Evolutionary conservation across 495 filamentous ascomycete genomes (phyloP), one percentile per base, ranked within the genome.

Genomic region (Talaromyces ruber): DNA sequence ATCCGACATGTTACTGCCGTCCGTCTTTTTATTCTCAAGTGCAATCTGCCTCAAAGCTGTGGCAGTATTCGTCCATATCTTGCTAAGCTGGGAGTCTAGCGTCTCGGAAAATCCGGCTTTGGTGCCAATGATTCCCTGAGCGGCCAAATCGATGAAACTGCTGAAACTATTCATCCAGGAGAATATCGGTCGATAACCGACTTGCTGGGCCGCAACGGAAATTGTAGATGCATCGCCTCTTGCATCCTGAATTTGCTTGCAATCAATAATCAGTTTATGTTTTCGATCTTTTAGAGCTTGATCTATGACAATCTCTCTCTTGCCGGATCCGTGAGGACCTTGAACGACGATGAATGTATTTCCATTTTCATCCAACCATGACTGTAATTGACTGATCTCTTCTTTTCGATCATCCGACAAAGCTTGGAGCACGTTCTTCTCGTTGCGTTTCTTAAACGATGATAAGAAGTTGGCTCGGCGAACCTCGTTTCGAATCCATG

Each of bases 71-170:
- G 93, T 89, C 72, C 89, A 87, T 63, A 98, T 97, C 75, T 98
- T 98, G 69, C 82, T 85, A 4, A 98, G 76, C 68, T 98, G 94
- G 0, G 87, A 86, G 70, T 98, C 94, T 21, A 98, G 73, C 0
- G 93, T 98, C 70, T 98, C 94, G 0, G 90, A 94, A 71, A 98
- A 97, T 1, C 94, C 94, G 14, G 95, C 88, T 67, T 97, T 97
- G 52, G 92, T 88, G 12, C 94, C 94, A 39, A 95, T 96, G 37
- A 93, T 92, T 63, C 94, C 89, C 66, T 97, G 93, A 16, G 93
- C 88, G 18, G 92, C 94, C 47, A 98, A 83, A 65, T 98, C 94
- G 63, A 96, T 80, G 64, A 96, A 81, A 70, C 91, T 96, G 71
- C 89, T 95, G 61, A 97, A 82, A 64, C 86, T 96, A 71, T 98